phyloP scores from a whole-genome alignment of 306 rosid species.

The Pyrus bretschneideri region DNA sequence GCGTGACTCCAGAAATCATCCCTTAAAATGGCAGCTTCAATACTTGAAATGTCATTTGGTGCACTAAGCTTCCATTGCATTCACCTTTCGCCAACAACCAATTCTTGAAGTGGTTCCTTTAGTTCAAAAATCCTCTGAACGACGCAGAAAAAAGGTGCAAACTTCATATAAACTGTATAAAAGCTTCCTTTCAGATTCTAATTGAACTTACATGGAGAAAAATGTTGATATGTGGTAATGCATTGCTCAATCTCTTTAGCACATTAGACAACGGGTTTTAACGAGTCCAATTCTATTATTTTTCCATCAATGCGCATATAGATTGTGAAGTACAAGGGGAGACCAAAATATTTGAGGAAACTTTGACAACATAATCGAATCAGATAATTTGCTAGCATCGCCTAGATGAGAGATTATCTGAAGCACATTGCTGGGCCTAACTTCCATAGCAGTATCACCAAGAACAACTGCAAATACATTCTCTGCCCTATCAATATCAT shows the following conservation, averaged over 20 bases:
- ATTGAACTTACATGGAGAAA: slow-evolving; percentile 21
- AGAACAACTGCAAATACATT: slow-evolving; percentile 28
- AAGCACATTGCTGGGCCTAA: slow-evolving; percentile 43
- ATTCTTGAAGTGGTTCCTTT: slow-evolving; percentile 33
- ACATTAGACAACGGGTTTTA: slow-evolving; percentile 32
- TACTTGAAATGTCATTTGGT: slow-evolving; percentile 19
- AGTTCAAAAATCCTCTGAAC: slow-evolving; percentile 36
- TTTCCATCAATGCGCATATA: slow-evolving; percentile 40
- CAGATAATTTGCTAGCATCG: slow-evolving; percentile 21
- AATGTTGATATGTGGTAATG: slow-evolving; percentile 25
- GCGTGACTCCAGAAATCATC: slow-evolving; percentile 43
- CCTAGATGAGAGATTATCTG: slow-evolving; percentile 47
- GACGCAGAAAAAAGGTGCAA: slow-evolving; percentile 33
- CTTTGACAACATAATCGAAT: slow-evolving; percentile 28
- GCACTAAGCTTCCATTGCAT: slow-evolving; percentile 44
- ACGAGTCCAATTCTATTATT: slow-evolving; percentile 42
- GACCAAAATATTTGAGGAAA: slow-evolving; percentile 49
- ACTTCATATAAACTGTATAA: slow-evolving; percentile 23
- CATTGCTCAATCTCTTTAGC: slow-evolving; percentile 50
- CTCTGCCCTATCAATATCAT: slow-evolving; percentile 22
- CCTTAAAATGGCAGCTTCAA: slow-evolving; percentile 40
- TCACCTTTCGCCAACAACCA: slow-evolving; percentile 39
- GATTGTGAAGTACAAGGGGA: slow-evolving; percentile 47
- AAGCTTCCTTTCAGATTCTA: slow-evolving; percentile 24
- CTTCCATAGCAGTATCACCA: slow-evolving; percentile 25